A percentile compares a stretch with the other conserved stretches of the same genome.
Evolutionary conservation across 371 early-diverging fungal species (phyloP).

Genomic region (Mucor sp.): DNA sequence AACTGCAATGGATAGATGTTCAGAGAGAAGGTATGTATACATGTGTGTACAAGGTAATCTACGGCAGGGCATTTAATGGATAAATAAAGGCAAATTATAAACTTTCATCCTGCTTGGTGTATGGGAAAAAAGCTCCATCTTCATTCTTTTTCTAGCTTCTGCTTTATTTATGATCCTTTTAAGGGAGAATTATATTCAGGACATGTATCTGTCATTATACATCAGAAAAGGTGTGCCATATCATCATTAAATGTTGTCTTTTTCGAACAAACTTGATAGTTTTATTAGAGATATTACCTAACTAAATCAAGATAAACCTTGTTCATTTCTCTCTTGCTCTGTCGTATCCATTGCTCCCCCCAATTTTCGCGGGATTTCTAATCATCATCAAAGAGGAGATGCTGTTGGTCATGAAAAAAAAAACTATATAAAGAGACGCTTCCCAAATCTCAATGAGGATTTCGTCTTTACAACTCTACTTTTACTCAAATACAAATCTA

Average conservation of each 20-base stretch:
- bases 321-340: neutral
- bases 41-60: neutral
- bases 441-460: neutral
- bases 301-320: neutral
- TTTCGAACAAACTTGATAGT: neutral
- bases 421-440: slow-evolving; percentile 5
- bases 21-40: neutral
- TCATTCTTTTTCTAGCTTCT: neutral
- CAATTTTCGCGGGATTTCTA: neutral
- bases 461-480: neutral
- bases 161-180: neutral
- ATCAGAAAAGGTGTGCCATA: neutral
- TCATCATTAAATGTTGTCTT: neutral
- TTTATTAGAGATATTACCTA: neutral
- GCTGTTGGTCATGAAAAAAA: neutral
- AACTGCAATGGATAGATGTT: neutral
- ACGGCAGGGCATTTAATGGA: neutral
- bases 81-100: neutral
- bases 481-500: neutral
- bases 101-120: neutral
- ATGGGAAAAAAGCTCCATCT: neutral
- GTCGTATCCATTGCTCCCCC: neutral
- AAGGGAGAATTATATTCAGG: neutral
- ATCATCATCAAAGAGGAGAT: neutral
- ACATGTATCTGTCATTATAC: neutral